Conservation (phyloP, 1,139 yeast genomes). For the Pichia cactophila region DNA sequence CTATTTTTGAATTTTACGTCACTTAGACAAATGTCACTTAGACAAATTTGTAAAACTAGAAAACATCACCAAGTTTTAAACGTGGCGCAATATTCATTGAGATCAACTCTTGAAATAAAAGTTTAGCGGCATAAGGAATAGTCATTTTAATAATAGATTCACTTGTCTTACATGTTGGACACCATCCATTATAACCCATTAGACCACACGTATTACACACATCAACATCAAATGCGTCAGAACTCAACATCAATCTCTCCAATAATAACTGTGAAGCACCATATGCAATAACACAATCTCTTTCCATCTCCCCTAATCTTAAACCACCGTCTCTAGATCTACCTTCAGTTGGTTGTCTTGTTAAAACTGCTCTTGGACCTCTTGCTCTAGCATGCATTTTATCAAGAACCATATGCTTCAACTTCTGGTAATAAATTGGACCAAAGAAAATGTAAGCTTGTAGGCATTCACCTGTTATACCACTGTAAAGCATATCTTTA, state of each 20-base stretch:
- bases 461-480: slow-evolving; percentile 94
- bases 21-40: no score
- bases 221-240: slow-evolving; percentile 97
- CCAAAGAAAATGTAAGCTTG: slow-evolving; percentile 98
- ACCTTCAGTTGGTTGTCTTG: slow-evolving; percentile 99
- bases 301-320: slow-evolving; percentile 98
- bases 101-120: slow-evolving; percentile 88
- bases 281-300: slow-evolving; percentile 98
- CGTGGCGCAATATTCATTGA: slow-evolving; percentile 98
- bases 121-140: slow-evolving; percentile 95
- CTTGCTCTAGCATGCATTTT: slow-evolving; percentile 99
- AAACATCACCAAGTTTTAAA: slow-evolving; percentile 80
- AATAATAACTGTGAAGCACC: slow-evolving; percentile 94
- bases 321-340: slow-evolving; percentile 98
- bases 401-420: slow-evolving; percentile 98
- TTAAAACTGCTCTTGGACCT: slow-evolving; percentile 96
- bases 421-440: slow-evolving; percentile 93
- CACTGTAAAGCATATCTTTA: slow-evolving; percentile 96
- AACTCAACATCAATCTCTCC: slow-evolving; percentile 92
- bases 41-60: slow-evolving; percentile 26
- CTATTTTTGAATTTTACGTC: not conserved
- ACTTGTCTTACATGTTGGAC: slow-evolving; percentile 86
- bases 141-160: slow-evolving; percentile 89
- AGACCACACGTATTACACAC: slow-evolving; percentile 94
- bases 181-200: slow-evolving; percentile 97